A percentile compares a stretch with the other conserved stretches of the same genome.
Conservation (phyloP, 495 filamentous ascomycete species). For the Penicillium desertorum region DNA sequence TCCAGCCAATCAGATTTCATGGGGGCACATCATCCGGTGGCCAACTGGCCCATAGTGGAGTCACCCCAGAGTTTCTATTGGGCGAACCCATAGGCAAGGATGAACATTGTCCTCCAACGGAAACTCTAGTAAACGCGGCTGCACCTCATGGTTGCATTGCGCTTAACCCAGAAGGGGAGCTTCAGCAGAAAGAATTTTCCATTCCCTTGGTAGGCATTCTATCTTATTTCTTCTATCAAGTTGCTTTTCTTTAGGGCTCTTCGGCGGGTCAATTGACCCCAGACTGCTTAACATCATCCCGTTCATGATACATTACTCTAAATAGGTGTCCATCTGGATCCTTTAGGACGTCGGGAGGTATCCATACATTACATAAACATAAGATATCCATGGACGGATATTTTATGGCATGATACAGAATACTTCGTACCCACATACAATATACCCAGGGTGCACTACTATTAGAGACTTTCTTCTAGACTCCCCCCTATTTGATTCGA, state of each 20-base stretch:
- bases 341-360: no score
- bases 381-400: neutral
- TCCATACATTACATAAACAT: neutral
- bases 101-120: conserved; percentile 16
- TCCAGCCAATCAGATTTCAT: conserved; percentile 16
- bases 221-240: neutral
- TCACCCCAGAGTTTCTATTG: conserved; percentile 13
- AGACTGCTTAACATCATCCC: neutral
- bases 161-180: conserved; percentile 40
- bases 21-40: conserved; percentile 13
- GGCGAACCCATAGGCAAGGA: conserved; percentile 13
- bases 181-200: conserved; percentile 37
- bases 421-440: neutral
- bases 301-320: neutral
- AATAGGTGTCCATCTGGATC: neutral
- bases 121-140: conserved; percentile 17
- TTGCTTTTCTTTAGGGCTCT: conserved; percentile 1
- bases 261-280: neutral
- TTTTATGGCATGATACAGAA: neutral
- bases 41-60: conserved; percentile 20
- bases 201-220: neutral
- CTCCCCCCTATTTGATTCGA: neutral
- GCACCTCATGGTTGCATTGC: conserved; percentile 4
- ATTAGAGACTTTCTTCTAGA: neutral
- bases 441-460: neutral